Conservation (phyloP, 495 filamentous ascomycete species). For the Daldinia vernicosa region DNA sequence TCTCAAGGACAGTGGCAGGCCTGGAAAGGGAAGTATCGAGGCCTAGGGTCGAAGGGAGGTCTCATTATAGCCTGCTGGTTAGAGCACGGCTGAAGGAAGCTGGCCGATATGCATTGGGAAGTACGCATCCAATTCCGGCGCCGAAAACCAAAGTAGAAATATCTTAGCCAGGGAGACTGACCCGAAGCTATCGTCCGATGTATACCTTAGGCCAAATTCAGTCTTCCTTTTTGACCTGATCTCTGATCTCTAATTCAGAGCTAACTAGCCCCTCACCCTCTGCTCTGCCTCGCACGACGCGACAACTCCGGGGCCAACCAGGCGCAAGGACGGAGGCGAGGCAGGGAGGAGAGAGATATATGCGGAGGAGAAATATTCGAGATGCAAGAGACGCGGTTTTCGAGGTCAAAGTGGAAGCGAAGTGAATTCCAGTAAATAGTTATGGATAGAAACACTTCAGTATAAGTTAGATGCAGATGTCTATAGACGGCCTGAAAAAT, state of each 20-base stretch:
- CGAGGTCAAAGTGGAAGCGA: constrained; percentile 8
- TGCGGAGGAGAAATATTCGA: neutral
- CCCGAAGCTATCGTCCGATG: constrained; percentile 26
- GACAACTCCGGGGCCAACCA: constrained; percentile 36
- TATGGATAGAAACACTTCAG: neutral
- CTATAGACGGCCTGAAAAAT: neutral
- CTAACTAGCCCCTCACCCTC: constrained; percentile 23
- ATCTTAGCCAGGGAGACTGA: constrained; percentile 18
- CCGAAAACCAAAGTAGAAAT: constrained; percentile 16
- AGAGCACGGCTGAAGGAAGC: constrained; percentile 49
- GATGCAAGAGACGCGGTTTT: constrained; percentile 8
- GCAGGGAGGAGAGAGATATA: constrained; percentile 30
- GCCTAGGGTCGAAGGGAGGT: constrained; percentile 31
- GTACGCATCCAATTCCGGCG: constrained; percentile 3
- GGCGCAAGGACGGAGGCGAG: constrained; percentile 37
- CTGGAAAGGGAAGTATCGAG: constrained; percentile 35
- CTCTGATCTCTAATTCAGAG: neutral
- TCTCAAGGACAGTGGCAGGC: constrained; percentile 31
- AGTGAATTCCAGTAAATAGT: constrained; percentile 10
- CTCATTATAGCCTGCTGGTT: constrained; percentile 52
- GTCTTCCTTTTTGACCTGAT: constrained; percentile 15
- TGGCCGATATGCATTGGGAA: constrained; percentile 43
- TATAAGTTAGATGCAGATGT: neutral
- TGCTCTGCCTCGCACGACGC: constrained; percentile 38
- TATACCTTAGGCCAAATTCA: constrained; percentile 13